Evolutionary conservation across 495 filamentous ascomycete genomes (phyloP).

Genomic region (Penicillium crystallinum): DNA sequence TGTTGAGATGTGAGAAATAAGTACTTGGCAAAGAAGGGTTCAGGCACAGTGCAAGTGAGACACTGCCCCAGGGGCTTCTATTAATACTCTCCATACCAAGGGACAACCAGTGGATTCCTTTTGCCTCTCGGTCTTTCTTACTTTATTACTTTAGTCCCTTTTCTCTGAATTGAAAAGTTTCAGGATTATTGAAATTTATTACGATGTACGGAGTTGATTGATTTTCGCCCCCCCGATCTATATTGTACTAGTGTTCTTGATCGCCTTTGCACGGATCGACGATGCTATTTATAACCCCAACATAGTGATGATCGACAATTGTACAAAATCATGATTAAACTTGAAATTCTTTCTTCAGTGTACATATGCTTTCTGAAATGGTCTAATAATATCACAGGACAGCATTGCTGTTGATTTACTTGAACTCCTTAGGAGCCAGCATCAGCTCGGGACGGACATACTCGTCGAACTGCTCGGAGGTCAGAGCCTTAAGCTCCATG

Average conservation of each 20-base stretch:
- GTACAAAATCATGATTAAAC: not conserved
- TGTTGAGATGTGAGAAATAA: not conserved
- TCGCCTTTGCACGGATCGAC: not conserved
- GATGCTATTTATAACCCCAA: slow-evolving; percentile 11
- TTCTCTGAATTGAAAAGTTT: not conserved
- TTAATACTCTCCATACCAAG: slow-evolving; percentile 2
- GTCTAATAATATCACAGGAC: slow-evolving; percentile 19
- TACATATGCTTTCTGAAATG: slow-evolving; percentile 21
- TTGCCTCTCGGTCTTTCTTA: not conserved
- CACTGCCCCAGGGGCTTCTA: slow-evolving; percentile 5
- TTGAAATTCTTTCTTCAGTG: slow-evolving; percentile 12
- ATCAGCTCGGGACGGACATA: slow-evolving; percentile 95
- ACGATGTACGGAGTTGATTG: not conserved
- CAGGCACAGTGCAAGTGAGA: slow-evolving; percentile 3
- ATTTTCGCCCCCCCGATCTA: not conserved
- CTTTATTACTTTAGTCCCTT: too few relatives aligned
- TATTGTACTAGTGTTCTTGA: not conserved
- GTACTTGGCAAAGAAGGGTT: not conserved
- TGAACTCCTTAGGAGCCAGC: slow-evolving; percentile 70
- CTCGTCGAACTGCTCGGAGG: slow-evolving; percentile 85
- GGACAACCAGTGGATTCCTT: not conserved
- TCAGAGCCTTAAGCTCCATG: slow-evolving; percentile 87
- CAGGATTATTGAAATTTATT: not conserved
- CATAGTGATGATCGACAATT: not conserved
- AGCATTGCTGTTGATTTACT: slow-evolving; percentile 27